phyloP scores from a whole-genome alignment of 148 eudicot species.

The Rhododendron ferrugineum region DNA sequence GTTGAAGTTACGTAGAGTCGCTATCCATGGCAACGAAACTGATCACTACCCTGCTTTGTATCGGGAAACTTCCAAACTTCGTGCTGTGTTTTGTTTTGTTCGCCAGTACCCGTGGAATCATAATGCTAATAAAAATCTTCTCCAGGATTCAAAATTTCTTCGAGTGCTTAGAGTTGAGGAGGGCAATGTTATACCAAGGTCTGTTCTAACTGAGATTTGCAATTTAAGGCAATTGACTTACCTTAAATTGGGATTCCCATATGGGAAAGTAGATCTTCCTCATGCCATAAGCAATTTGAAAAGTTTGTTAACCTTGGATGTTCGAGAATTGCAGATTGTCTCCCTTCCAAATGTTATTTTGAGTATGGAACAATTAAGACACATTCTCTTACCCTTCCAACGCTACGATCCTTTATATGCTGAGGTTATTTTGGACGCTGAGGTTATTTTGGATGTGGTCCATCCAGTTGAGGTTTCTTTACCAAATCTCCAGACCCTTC shows the following conservation, averaged over 20 bases:
- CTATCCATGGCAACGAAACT: neutral
- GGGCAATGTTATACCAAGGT: too few species aligned
- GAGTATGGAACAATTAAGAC: constrained; percentile 3
- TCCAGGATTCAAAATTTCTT: neutral
- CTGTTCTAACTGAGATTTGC: too few species aligned
- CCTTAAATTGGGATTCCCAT: neutral
- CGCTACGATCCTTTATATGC: too few species aligned
- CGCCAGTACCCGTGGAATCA: too few species aligned
- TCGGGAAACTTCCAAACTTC: neutral
- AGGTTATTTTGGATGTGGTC: too few species aligned
- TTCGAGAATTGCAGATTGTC: rapidly evolving
- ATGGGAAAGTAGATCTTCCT: neutral
- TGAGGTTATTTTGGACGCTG: too few species aligned
- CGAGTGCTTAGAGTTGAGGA: neutral
- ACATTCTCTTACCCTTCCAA: neutral
- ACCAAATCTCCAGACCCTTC: neutral
- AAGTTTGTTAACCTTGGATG: neutral
- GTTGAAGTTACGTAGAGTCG: neutral
- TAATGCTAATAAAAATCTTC: neutral
- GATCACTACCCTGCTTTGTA: neutral
- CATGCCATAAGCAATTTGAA: neutral
- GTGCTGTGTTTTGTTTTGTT: too few species aligned
- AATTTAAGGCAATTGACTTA: too few species aligned
- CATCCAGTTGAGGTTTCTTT: neutral
- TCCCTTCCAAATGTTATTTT: neutral